Conservation (phyloP, 176 grass and related monocot genomes). For the Bolboschoenus planiculmis region DNA sequence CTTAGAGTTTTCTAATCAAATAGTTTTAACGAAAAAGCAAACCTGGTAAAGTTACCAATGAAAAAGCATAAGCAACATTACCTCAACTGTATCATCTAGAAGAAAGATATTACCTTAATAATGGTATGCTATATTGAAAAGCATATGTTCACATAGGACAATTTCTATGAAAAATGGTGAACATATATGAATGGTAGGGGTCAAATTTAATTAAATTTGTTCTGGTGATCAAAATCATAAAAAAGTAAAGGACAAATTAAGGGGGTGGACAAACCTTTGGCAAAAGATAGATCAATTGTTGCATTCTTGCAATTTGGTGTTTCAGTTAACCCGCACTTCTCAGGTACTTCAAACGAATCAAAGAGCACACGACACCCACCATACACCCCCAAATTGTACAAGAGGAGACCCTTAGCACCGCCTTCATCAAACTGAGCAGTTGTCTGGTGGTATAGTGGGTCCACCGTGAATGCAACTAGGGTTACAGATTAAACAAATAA, state of each 20-base stretch:
- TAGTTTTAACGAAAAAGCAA: neutral
- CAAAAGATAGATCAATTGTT: constrained; percentile 75
- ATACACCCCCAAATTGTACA: constrained; percentile 91
- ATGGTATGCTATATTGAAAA: neutral
- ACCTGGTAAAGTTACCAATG: neutral
- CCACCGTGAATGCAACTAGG: constrained; percentile 81
- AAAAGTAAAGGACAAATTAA: constrained; percentile 8
- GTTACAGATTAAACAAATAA: constrained; percentile 12
- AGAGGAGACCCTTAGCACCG: constrained; percentile 85
- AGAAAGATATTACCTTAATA: neutral
- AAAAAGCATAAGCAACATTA: neutral
- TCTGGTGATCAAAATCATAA: neutral
- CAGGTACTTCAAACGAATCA: constrained; percentile 89
- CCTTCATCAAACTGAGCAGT: constrained; percentile 98
- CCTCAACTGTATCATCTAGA: neutral
- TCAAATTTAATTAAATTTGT: neutral
- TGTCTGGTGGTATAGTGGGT: constrained; percentile 96
- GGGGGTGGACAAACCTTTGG: constrained; percentile 46
- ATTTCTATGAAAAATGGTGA: neutral
- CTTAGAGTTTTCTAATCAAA: neutral
- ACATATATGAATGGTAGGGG: neutral
- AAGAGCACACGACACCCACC: constrained; percentile 70
- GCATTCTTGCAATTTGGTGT: constrained; percentile 32
- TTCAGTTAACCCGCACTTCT: constrained; percentile 49
- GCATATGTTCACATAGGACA: neutral